Evolutionary conservation across 1,284 basidiomycete genomes (phyloP).

Genomic region (Boletus hoseneyae): DNA sequence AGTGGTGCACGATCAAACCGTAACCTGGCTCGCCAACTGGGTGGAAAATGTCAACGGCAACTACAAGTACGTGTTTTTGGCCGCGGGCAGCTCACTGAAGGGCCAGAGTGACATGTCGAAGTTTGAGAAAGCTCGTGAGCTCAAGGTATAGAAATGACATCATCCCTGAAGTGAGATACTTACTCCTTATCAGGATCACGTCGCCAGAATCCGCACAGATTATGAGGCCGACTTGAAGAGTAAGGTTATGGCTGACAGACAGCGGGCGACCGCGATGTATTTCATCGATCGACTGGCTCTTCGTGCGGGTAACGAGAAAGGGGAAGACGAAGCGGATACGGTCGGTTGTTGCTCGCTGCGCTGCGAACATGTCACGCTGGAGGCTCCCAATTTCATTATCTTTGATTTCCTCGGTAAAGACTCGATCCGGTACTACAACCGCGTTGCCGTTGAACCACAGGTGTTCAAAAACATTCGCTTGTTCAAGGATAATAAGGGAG

Average conservation of each 20-base stretch:
- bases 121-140: constrained; percentile 93
- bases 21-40: constrained; percentile 98
- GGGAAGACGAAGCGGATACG: constrained; percentile 96
- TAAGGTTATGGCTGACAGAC: constrained; percentile 90
- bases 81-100: constrained; percentile 91
- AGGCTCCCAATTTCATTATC: constrained; percentile 79
- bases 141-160: constrained; percentile 62
- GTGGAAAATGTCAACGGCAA: constrained; percentile 92
- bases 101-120: constrained; percentile 95
- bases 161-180: constrained; percentile 4
- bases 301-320: constrained; percentile 97
- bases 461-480: constrained; percentile 90
- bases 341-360: constrained; percentile 96
- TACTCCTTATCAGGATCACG: constrained; percentile 61
- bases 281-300: constrained; percentile 95
- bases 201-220: constrained; percentile 85
- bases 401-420: constrained; percentile 99
- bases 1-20: constrained; percentile 87
- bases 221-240: constrained; percentile 82
- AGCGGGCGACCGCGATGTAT: constrained; percentile 95
- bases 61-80: constrained; percentile 95
- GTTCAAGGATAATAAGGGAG: constrained; percentile 87
- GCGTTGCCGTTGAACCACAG: constrained; percentile 81
- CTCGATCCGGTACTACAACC: constrained; percentile 93
- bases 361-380: constrained; percentile 90